Base-by-base conservation (phyloP, 2,329 filamentous ascomycete genomes). In the Colletotrichum karsti region DNA sequence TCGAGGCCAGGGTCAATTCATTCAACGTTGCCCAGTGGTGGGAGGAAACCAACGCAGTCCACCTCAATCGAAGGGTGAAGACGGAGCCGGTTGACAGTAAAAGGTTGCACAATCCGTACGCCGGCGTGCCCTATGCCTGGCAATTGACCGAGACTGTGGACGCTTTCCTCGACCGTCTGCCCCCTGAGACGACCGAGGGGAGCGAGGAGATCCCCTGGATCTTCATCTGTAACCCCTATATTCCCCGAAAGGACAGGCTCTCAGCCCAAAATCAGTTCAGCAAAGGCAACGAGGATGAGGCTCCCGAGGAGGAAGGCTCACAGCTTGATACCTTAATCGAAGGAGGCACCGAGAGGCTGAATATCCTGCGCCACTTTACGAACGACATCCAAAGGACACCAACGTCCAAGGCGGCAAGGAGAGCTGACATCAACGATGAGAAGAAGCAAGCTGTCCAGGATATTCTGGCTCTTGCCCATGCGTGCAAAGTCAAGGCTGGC, bases 131-230 rank as follows among this genome's bases (percentile, higher is more conserved):
- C 4, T 84, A 83, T 69, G 90, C 87, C 26, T 90, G 91, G 82
- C 91, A 92, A 76, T 82, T 90, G 28, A 81, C 81, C 1, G 92
- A 95, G 75, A 86, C 86, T 0, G 79, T 92, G 1, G 78, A 87
- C 7, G 84, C 86, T 1, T 97, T 97, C 72, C 78, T 96, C 2
- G 67, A 80, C 8, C 89, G 93, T 8, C 82, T 95, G 0, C 91
- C 91, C 0, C 92, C 93, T 0, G 85, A 86, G 4, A 91, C 86
- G 2, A 92, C 90, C 1, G 77, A 82, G 3, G 76, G 79, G 4
- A 78, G 77, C 1, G 73, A 73, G 0, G 72, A 80, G 1, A 83
- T 85, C 3, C 86, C 86, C 0, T 96, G 93, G 92, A 93, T 97
- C 53, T 94, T 87, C 81, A 87, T 92, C 44, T 86, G 85, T 58